Percentiles rank a stretch among this genome's conserved stretches.
Evolutionary conservation across 306 rosid genomes (phyloP).

Genomic region (Corylus americana): DNA sequence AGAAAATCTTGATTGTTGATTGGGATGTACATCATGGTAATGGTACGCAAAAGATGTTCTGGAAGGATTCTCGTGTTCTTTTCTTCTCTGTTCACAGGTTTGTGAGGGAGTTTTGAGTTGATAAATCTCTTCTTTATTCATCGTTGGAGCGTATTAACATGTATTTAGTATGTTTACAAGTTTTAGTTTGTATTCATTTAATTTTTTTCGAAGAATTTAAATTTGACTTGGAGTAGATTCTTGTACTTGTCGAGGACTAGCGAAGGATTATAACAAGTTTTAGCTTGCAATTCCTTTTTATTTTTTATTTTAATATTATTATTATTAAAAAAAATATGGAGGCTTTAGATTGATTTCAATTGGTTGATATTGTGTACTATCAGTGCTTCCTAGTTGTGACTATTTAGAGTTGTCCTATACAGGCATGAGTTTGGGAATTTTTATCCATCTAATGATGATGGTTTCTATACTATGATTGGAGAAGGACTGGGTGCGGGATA

Average conservation of each 20-base stretch:
- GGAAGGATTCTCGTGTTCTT: slow-evolving; percentile 77
- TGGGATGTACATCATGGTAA: slow-evolving; percentile 99
- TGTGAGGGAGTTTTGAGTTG: neutral
- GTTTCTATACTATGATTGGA: slow-evolving; percentile 77
- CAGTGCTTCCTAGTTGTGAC: slow-evolving; percentile 18
- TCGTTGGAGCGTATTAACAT: neutral
- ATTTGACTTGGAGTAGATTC: neutral
- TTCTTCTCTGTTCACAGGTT: slow-evolving; percentile 99
- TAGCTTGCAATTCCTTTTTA: neutral
- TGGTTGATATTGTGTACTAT: slow-evolving; percentile 8
- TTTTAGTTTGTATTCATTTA: neutral
- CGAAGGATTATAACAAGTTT: neutral
- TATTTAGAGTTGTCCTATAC: slow-evolving; percentile 30
- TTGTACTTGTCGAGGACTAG: neutral
- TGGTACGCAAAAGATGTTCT: slow-evolving; percentile 92
- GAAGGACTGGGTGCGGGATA: slow-evolving; percentile 84
- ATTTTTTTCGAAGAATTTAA: neutral
- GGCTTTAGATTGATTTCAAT: slow-evolving; percentile 16
- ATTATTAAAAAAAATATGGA: neutral
- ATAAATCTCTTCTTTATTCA: slow-evolving; percentile 10
- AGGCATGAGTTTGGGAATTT: slow-evolving; percentile 93
- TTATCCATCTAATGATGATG: slow-evolving; percentile 75
- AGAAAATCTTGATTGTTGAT: slow-evolving; percentile 82
- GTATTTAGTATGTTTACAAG: neutral
- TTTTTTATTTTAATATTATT: slow-evolving; percentile 4